Evolutionary conservation across 2,329 filamentous ascomycete species (phyloP).

Genomic region (Periconia macrospinosa): DNA sequence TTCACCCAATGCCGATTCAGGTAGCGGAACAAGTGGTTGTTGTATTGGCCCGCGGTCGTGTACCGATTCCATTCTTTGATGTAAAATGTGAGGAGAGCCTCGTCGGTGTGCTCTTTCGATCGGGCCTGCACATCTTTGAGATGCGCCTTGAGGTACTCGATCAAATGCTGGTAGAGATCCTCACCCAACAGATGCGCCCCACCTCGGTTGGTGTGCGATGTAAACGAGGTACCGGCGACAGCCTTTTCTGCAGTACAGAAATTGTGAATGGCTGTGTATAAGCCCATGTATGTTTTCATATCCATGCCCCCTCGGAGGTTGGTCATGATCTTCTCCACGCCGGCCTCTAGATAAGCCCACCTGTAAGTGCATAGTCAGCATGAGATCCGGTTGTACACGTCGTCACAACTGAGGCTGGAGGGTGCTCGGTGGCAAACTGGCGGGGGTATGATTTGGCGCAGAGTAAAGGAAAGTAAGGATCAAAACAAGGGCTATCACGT

Average conservation of each 20-base stretch:
- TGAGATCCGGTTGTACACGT: background rate
- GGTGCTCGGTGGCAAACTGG: background rate
- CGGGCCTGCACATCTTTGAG: constrained; percentile 70
- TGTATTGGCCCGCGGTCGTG: constrained; percentile 93
- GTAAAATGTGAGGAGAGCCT: constrained; percentile 88
- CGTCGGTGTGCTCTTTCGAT: constrained; percentile 81
- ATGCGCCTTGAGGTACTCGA: constrained; percentile 79
- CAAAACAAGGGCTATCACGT: constrained; percentile 38
- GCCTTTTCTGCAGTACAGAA: constrained; percentile 99
- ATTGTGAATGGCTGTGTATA: constrained; percentile 97
- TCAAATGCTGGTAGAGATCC: constrained; percentile 91
- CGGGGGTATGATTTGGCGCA: background rate
- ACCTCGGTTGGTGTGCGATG: constrained; percentile 66
- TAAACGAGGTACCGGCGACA: constrained; percentile 59
- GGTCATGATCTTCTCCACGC: constrained; percentile 91
- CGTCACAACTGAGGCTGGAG: background rate
- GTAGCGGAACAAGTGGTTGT: constrained; percentile 95
- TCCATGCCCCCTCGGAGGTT: constrained; percentile 91
- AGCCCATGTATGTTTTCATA: constrained; percentile 95
- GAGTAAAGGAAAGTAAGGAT: background rate
- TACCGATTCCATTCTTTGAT: constrained; percentile 97
- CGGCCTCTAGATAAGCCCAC: constrained; percentile 86
- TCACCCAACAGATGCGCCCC: constrained; percentile 94
- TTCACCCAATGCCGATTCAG: constrained; percentile 99
- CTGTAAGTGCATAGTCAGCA: constrained; percentile 50